Evolutionary conservation across 345 rosid species (phyloP).

Genomic region (Isatis tinctoria): DNA sequence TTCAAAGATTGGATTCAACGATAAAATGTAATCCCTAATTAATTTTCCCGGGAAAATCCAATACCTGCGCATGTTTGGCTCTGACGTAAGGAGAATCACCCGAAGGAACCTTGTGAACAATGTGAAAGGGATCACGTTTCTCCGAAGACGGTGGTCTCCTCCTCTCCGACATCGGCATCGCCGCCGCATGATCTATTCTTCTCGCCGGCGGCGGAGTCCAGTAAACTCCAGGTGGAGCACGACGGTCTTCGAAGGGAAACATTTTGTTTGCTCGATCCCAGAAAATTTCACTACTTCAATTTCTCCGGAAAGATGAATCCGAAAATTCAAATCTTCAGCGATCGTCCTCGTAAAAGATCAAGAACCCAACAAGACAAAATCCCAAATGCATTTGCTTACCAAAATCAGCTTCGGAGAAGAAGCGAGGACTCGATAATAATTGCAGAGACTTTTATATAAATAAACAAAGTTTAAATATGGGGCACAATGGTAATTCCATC

Average conservation of each 20-base stretch:
- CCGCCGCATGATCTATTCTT: slow-evolving; percentile 9
- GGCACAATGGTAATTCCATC: neutral
- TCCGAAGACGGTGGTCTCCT: slow-evolving; percentile 35
- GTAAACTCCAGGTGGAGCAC: slow-evolving; percentile 34
- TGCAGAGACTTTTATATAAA: neutral
- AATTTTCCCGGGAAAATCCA: neutral
- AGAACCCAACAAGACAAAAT: neutral
- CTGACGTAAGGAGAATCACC: slow-evolving; percentile 81
- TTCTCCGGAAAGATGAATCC: neutral
- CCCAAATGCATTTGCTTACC: neutral
- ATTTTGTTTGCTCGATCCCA: slow-evolving; percentile 1
- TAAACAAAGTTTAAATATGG: neutral
- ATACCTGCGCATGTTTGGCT: slow-evolving; percentile 81
- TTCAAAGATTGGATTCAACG: neutral
- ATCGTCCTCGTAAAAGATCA: neutral
- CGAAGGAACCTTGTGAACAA: slow-evolving; percentile 67
- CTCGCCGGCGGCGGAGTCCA: slow-evolving; percentile 54
- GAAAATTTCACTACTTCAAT: neutral
- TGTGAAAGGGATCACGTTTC: slow-evolving; percentile 51
- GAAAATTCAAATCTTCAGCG: neutral
- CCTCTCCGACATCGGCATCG: slow-evolving; percentile 54
- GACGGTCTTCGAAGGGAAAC: slow-evolving; percentile 37
- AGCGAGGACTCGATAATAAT: neutral
- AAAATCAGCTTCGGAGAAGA: neutral
- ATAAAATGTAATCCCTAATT: neutral